phyloP scores from a whole-genome alignment of 495 filamentous ascomycete species.

The Hypoxylon lenormandii region DNA sequence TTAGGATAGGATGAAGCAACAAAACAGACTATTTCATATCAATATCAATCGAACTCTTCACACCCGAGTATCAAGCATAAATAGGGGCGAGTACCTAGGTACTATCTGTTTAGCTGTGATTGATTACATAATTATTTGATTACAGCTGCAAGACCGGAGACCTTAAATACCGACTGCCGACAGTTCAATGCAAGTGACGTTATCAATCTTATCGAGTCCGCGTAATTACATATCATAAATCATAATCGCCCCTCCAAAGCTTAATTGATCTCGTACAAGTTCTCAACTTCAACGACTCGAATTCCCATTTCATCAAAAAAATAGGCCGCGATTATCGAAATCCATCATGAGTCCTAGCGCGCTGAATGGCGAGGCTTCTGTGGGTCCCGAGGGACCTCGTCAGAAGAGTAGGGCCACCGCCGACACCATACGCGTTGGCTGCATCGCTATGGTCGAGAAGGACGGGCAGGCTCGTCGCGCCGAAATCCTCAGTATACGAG shows the following conservation, averaged over 20 bases:
- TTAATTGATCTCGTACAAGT: conserved; percentile 13
- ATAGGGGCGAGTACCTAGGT: not conserved
- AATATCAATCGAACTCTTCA: too few species aligned
- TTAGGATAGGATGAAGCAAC: too few species aligned
- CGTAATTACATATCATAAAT: conserved; percentile 9
- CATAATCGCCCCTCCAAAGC: conserved; percentile 42
- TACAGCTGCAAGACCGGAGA: not conserved
- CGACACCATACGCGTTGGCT: conserved; percentile 72
- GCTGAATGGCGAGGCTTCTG: conserved; percentile 57
- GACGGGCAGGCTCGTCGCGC: conserved; percentile 89
- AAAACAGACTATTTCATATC: too few species aligned
- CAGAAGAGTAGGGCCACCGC: conserved; percentile 82
- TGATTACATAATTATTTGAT: not conserved
- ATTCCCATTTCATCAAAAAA: conserved; percentile 43
- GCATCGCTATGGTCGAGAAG: conserved; percentile 64
- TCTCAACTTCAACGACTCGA: conserved; percentile 11
- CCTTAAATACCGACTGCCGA: conserved; percentile 27
- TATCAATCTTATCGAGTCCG: not conserved
- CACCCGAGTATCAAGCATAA: not conserved
- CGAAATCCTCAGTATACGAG: conserved; percentile 89
- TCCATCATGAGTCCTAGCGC: conserved; percentile 59
- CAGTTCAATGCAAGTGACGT: conserved; percentile 8
- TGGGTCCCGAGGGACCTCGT: conserved; percentile 64
- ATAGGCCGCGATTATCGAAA: conserved; percentile 19
- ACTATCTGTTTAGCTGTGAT: not conserved